Base-by-base conservation (phyloP, 176 grass and related monocot genomes). In the Ampelocalamus luodianensis region DNA sequence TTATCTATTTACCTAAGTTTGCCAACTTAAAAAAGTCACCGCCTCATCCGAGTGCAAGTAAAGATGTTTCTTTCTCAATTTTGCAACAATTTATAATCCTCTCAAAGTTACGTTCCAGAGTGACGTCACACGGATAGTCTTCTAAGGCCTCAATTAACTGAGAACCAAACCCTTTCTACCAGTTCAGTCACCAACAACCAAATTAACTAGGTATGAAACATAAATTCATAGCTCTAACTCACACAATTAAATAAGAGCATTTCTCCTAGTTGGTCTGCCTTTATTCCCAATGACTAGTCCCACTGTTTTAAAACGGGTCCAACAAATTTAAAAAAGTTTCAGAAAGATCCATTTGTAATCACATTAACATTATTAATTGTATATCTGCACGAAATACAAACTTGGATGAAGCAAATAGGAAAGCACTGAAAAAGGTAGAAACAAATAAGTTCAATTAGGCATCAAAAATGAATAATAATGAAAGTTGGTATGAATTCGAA, bases 151-250 rank as follows among this genome's bases (percentile, higher is more conserved):
- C 18, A 54, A 22, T 34, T 73, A 73, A 65, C 36, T 8, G 38
- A 81, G 1, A 13, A 59, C 4, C 61, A 74, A 77, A 74, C 48
- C 37, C 53, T 82, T 12, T 76, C 24, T 59, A 82, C 62, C 5
- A 76, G 9, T 63, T 77, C 65, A 83, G 16, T 43, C 3, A 73
- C 17, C 77, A 83, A 64, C n/a, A 78, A 65, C 65, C 85, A 83
- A 78, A 83, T 24, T 71, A 83, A 78, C 43, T 48, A 63, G 22
- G 53, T 23, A 63, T n/a, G 43, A 40, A 78, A 48, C 72, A 78
- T n/a, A 40, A 77, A 55, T 72, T 79, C 2, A 65, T 42, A 71
- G 23, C 43, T 82, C 53, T 71, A 40, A 38, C 45, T 82, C n/a
- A 0, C 62, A 34, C 71, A 22, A 15, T 42, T 51, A 66, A 71